Evolutionary conservation across 2,329 filamentous ascomycete species (phyloP).

Genomic region (Neopestalotiopsis sp.): DNA sequence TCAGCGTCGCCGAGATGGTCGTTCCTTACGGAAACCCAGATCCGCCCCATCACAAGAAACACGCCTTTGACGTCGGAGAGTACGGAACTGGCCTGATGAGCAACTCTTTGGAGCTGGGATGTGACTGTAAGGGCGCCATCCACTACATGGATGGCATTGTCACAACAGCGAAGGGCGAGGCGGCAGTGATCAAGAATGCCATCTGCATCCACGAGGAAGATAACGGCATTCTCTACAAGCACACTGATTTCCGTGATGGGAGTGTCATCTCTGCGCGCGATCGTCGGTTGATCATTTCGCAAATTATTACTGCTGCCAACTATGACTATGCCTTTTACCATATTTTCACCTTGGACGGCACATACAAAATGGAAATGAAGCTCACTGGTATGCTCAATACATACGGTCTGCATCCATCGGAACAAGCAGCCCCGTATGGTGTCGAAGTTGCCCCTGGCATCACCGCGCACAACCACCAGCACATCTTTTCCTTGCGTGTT

Average conservation of each 20-base stretch:
- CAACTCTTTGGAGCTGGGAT: slow-evolving; percentile 71
- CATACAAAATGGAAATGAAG: slow-evolving; percentile 64
- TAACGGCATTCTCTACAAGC: slow-evolving; percentile 72
- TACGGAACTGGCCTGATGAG: slow-evolving; percentile 67
- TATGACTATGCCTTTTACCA: slow-evolving; percentile 74
- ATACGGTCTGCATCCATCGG: slow-evolving; percentile 59
- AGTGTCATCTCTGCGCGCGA: slow-evolving; percentile 66
- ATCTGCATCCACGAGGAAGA: slow-evolving; percentile 75
- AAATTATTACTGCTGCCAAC: slow-evolving; percentile 72
- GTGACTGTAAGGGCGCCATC: slow-evolving; percentile 72
- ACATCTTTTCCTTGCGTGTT: slow-evolving; percentile 69
- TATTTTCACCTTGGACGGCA: slow-evolving; percentile 67
- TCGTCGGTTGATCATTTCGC: slow-evolving; percentile 69
- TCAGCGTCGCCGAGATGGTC: slow-evolving; percentile 66
- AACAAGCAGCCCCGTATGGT: slow-evolving; percentile 59
- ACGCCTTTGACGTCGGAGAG: slow-evolving; percentile 74
- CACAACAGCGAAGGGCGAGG: slow-evolving; percentile 60
- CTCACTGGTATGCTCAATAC: slow-evolving; percentile 73
- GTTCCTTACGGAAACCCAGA: slow-evolving; percentile 69
- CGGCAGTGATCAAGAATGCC: slow-evolving; percentile 61
- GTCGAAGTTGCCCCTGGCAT: slow-evolving; percentile 69
- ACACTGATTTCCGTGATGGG: slow-evolving; percentile 70
- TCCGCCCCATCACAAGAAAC: slow-evolving; percentile 67
- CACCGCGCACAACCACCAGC: slow-evolving; percentile 71
- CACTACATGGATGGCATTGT: not conserved